These are phyloP conservation scores for Kwoniella heveanensis DNA, from an alignment of 768 basidiomycete species.

Conservation along the genomic window DNA sequence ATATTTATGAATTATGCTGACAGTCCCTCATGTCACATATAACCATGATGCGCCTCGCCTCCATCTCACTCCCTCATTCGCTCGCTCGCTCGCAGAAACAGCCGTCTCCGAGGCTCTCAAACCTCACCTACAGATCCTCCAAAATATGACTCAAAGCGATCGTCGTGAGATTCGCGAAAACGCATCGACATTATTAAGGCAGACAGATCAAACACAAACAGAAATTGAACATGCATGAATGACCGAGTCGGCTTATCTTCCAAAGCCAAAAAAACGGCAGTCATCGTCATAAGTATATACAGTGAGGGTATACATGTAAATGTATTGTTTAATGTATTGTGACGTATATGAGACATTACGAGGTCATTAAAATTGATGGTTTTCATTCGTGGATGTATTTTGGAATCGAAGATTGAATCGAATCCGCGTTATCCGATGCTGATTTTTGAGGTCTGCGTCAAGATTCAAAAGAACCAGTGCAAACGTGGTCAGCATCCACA, in stretches of 20 bases:
- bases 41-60: too few species aligned
- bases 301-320: not conserved
- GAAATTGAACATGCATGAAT: not conserved
- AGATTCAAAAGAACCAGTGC: too few species aligned
- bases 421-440: conserved; percentile 27
- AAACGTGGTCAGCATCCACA: too few species aligned
- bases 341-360: not conserved
- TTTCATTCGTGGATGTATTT: not conserved
- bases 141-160: not conserved
- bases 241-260: not conserved
- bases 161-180: conserved; percentile 2
- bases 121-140: not conserved
- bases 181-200: not conserved
- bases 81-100: not conserved
- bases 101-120: not conserved
- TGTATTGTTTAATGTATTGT: not conserved
- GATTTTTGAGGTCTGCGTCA: conserved; percentile 14
- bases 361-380: not conserved
- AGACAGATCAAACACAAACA: too few species aligned
- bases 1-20: too few species aligned
- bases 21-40: too few species aligned
- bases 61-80: too few species aligned
- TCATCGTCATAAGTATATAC: conserved; percentile 3
- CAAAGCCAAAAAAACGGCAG: not conserved
- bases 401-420: too few species aligned